phyloP scores from a whole-genome alignment of 331 rosid species.

The Malus hybrid region DNA sequence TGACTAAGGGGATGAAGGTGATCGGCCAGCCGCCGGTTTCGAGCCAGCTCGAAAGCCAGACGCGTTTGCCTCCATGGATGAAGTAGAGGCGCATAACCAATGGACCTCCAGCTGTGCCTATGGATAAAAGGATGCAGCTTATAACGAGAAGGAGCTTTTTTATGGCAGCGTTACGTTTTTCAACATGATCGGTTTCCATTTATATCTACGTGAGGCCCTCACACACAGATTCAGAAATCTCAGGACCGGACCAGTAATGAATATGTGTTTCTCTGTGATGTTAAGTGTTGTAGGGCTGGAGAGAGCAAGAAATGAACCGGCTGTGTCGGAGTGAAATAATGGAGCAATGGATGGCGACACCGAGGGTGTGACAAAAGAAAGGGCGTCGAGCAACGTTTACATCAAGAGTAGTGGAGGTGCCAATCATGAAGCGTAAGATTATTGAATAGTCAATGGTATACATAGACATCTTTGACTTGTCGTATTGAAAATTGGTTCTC shows the following conservation, averaged over 20 bases:
- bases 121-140: conserved; percentile 34
- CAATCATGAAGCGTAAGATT: too few species aligned
- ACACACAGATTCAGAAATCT: background rate
- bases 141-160: conserved; percentile 33
- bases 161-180: conserved; percentile 7
- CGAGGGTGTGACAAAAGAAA: too few species aligned
- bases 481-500: too few species aligned
- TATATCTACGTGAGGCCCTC: background rate
- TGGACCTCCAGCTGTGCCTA: conserved; percentile 67
- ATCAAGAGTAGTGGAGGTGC: too few species aligned
- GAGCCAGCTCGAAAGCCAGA: conserved; percentile 73
- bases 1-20: conserved; percentile 37
- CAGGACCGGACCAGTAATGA: background rate
- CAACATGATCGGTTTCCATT: conserved; percentile 6
- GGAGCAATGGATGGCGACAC: too few species aligned
- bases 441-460: too few species aligned
- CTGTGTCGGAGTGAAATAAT: too few species aligned
- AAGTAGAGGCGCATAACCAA: conserved; percentile 71
- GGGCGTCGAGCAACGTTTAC: too few species aligned
- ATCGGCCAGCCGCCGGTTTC: conserved; percentile 65
- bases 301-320: background rate
- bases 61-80: conserved; percentile 72
- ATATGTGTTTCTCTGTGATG: background rate
- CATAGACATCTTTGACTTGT: too few species aligned
- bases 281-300: background rate